These are phyloP conservation scores for Helianthus tuberosus DNA, from an alignment of 129 eudicot genomes.

Conservation along the genomic window DNA sequence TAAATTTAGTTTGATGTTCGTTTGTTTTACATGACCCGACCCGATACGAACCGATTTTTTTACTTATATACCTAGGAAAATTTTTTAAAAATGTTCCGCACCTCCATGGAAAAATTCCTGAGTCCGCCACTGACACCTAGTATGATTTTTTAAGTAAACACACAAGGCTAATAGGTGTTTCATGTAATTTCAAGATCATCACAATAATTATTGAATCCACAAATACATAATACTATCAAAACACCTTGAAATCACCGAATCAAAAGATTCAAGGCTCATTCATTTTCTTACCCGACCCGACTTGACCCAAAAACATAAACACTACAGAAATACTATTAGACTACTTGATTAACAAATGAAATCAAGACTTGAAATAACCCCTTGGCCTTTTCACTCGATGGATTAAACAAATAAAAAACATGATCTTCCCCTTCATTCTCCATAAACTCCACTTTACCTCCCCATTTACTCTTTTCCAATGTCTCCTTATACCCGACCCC, in stretches of 20 bases:
- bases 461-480: constrained; percentile 38
- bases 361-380: constrained; percentile 12
- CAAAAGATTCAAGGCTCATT: too few relatives aligned
- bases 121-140: too few relatives aligned
- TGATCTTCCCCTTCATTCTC: constrained; percentile 50
- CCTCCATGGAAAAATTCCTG: too few relatives aligned
- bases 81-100: too few relatives aligned
- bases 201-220: background rate
- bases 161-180: too few relatives aligned
- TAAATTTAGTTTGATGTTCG: too few relatives aligned
- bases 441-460: constrained; percentile 39
- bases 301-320: background rate
- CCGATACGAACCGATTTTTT: too few relatives aligned
- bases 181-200: background rate
- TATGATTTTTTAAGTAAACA: too few relatives aligned
- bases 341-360: constrained; percentile 10
- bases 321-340: background rate
- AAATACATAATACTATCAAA: background rate
- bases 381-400: constrained; percentile 36
- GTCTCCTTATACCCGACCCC: constrained; percentile 33
- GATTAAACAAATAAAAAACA: constrained; percentile 40
- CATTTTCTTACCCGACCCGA: background rate
- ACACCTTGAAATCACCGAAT: background rate
- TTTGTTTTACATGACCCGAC: too few relatives aligned
- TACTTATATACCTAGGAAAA: too few relatives aligned